Conservation (phyloP, 2,329 filamentous ascomycete genomes). For the Madurella mycetomatis region DNA sequence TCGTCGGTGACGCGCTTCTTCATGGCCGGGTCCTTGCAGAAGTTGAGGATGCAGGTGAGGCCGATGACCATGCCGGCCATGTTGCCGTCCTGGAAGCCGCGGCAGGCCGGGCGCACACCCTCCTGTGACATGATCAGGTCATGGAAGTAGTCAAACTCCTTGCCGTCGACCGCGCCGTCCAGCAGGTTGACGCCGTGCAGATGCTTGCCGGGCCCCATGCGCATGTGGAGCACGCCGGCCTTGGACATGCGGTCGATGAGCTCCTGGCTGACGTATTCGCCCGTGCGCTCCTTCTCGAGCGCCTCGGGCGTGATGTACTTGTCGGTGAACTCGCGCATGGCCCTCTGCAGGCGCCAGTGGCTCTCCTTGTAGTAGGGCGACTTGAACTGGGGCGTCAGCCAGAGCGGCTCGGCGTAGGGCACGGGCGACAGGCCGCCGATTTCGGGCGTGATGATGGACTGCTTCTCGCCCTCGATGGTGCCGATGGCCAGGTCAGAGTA, state of each 20-base stretch:
- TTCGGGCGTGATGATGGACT: constrained; percentile 65
- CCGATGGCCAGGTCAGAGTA: constrained; percentile 73
- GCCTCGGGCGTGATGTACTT: constrained; percentile 68
- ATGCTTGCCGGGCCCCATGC: constrained; percentile 77
- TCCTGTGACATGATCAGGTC: constrained; percentile 75
- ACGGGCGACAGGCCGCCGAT: constrained; percentile 70
- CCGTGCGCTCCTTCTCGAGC: constrained; percentile 68
- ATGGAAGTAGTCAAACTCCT: constrained; percentile 85
- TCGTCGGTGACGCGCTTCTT: constrained; percentile 66
- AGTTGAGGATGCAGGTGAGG: constrained; percentile 75
- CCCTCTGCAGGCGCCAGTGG: constrained; percentile 64
- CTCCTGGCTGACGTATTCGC: constrained; percentile 64
- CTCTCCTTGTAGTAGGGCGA: constrained; percentile 76
- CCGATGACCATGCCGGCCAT: constrained; percentile 83
- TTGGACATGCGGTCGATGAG: constrained; percentile 76
- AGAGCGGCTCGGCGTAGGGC: constrained; percentile 80
- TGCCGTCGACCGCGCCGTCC: constrained; percentile 65
- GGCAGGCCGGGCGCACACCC: constrained; percentile 62
- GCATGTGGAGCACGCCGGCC: constrained; percentile 72
- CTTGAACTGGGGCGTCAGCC: constrained; percentile 73
- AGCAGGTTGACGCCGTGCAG: constrained; percentile 66
- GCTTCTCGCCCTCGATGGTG: constrained; percentile 67
- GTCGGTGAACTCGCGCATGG: constrained; percentile 70
- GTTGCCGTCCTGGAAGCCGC: constrained; percentile 83
- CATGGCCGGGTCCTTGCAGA: constrained; percentile 62